A percentile compares a stretch with the other conserved stretches of the same genome.
Conservation (phyloP, 1,284 basidiomycete species). For the Coriolopsis trogii region DNA sequence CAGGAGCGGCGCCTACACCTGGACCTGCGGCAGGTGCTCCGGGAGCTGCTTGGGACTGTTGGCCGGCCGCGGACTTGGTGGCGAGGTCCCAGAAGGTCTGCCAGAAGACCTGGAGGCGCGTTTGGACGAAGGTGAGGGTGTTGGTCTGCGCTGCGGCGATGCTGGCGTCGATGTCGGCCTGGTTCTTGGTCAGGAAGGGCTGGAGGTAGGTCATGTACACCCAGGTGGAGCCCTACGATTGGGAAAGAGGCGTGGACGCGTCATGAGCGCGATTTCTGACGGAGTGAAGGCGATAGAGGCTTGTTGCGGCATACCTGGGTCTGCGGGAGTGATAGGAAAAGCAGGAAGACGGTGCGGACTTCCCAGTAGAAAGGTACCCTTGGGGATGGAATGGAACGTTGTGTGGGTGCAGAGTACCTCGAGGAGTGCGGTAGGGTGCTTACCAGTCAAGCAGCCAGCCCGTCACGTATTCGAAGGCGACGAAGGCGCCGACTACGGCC, state of each 20-base stretch:
- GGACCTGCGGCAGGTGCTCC: background rate
- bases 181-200: slow-evolving; percentile 69
- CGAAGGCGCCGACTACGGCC: slow-evolving; percentile 64
- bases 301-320: slow-evolving; percentile 53
- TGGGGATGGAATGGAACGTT: slow-evolving; percentile 2
- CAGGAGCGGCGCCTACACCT: slow-evolving; percentile 1
- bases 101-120: slow-evolving; percentile 49
- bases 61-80: slow-evolving; percentile 42
- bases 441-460: slow-evolving; percentile 77
- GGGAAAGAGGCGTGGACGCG: background rate
- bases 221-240: slow-evolving; percentile 71
- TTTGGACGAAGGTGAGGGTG: slow-evolving; percentile 52
- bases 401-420: background rate
- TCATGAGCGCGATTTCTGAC: background rate
- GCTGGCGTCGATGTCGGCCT: slow-evolving; percentile 67
- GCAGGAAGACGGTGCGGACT: slow-evolving; percentile 67
- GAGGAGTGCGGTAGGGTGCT: slow-evolving; percentile 24
- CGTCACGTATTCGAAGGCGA: slow-evolving; percentile 68
- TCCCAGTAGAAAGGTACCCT: slow-evolving; percentile 87
- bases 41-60: slow-evolving; percentile 11
- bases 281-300: background rate
- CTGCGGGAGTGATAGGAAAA: slow-evolving; percentile 77
- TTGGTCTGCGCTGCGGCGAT: slow-evolving; percentile 58
- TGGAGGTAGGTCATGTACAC: slow-evolving; percentile 68
- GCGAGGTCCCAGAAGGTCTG: slow-evolving; percentile 47